Base-by-base conservation (phyloP, 2,329 filamentous ascomycete genomes). In the Diplodia corticola region DNA sequence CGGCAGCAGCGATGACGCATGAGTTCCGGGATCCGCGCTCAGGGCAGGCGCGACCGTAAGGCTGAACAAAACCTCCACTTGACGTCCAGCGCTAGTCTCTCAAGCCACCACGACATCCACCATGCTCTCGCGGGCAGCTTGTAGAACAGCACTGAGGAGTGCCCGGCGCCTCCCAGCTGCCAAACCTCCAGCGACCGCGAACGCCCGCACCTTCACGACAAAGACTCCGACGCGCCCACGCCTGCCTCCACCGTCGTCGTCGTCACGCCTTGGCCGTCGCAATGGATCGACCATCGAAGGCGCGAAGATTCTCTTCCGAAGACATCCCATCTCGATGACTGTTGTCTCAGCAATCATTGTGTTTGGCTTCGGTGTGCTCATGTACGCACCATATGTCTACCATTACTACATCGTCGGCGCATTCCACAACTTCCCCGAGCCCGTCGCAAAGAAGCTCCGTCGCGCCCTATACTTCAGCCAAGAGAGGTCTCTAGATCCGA, bases 381-480 rank as follows among this genome's bases (percentile, higher is more conserved):
- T 79, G 65, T 83, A 80, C 71, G 76, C 79, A 59, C 82, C 82
- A 57, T 80, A 79, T 73, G 75, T 81, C 72, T 83, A 83, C 73
- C 73, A 77, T 24, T 77, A 77, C 66, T 78, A 83, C 72, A 81
- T 83, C 68, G 73, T 81, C 59, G 78, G 74, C 55, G 76, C 82
- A 13, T 85, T 84, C 71, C 82, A 84, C 75, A 83, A 84, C 64
- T 88, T 82, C 74, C 91, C 91, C 2, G 86, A 90, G 49, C 83
- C 88, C 1, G 88, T 94, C 37, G 91, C 91, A 10, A 89, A 90
- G 72, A 88, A 91, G 68, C 83, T 99, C 54, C 91, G 95, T 35
- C 87, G 89, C 70, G 95, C 93, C 0, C 81, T 98, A 28, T 97
- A 94, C 80, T 96, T 92, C 78, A 93, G 95, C 73, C 44, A 65